These are phyloP conservation scores for Piloderma croceum DNA, from an alignment of 768 basidiomycete genomes.

Conservation along the genomic window DNA sequence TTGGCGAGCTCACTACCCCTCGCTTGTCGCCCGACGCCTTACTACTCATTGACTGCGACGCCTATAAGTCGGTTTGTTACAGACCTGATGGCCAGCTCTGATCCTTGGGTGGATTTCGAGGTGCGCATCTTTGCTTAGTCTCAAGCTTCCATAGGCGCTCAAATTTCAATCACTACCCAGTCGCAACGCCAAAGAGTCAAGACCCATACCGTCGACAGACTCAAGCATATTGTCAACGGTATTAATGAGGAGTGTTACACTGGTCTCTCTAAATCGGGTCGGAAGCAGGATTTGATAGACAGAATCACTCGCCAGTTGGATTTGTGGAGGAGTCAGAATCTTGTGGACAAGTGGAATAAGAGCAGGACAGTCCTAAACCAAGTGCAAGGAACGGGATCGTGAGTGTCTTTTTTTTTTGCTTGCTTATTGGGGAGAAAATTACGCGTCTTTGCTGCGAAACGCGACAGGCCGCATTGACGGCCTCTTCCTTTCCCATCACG, in stretches of 20 bases:
- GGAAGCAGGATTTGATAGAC: slow-evolving; percentile 85
- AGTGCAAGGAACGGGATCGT: slow-evolving; percentile 63
- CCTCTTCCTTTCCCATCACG: no score
- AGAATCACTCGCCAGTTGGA: slow-evolving; percentile 59
- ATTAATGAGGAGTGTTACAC: slow-evolving; percentile 75
- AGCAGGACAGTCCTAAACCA: slow-evolving; percentile 63
- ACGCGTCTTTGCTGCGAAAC: background rate
- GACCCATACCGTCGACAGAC: slow-evolving; percentile 77
- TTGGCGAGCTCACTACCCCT: no score
- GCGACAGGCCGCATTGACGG: no score
- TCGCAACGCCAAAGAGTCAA: slow-evolving; percentile 58
- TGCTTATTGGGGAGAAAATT: background rate
- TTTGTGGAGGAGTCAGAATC: slow-evolving; percentile 49
- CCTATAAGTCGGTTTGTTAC: no score
- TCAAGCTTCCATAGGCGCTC: no score
- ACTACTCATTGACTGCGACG: slow-evolving; percentile 2
- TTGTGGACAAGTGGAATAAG: slow-evolving; percentile 62
- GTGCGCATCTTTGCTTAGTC: no score
- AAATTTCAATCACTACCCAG: slow-evolving; percentile 2
- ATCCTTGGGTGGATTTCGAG: slow-evolving; percentile 71
- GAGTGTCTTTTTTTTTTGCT: slow-evolving; percentile 32
- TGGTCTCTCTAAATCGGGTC: slow-evolving; percentile 68
- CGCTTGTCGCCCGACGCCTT: no score
- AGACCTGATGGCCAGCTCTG: slow-evolving; percentile 49
- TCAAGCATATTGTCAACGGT: slow-evolving; percentile 75